These are phyloP conservation scores for Apiotrichum gamsii DNA, from an alignment of 1,284 basidiomycete species.

Conservation along the genomic window DNA sequence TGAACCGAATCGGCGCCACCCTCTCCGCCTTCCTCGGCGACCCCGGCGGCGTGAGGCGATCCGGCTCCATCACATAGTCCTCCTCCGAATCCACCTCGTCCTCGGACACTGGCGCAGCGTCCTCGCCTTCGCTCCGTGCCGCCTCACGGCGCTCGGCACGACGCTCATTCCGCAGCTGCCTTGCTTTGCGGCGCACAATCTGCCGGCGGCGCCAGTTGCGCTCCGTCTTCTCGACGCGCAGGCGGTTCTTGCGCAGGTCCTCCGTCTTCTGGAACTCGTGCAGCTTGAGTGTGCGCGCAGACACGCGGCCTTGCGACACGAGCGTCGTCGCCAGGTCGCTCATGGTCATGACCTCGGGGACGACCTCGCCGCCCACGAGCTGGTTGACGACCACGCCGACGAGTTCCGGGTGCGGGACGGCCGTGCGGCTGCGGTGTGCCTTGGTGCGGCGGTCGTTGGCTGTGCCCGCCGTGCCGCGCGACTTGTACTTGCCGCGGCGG, in stretches of 20 bases:
- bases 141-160: conserved; percentile 24
- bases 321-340: conserved; percentile 26
- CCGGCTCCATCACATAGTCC: conserved; percentile 34
- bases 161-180: conserved; percentile 24
- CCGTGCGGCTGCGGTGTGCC: background rate
- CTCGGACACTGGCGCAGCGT: conserved; percentile 20
- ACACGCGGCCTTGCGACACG: conserved; percentile 28
- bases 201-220: conserved; percentile 28
- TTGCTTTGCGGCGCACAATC: conserved; percentile 28
- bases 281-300: conserved; percentile 26
- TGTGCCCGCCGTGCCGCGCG: conserved; percentile 4
- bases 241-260: conserved; percentile 12
- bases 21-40: conserved; percentile 19
- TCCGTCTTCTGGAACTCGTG: conserved; percentile 15
- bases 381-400: conserved; percentile 27
- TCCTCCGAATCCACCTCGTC: conserved; percentile 38
- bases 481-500: conserved; percentile 1
- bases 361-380: conserved; percentile 26
- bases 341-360: conserved; percentile 22
- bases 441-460: conserved; percentile 2
- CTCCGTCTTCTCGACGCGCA: conserved; percentile 15
- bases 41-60: conserved; percentile 36
- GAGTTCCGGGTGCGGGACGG: conserved; percentile 12
- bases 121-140: conserved; percentile 16
- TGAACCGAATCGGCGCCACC: conserved; percentile 12